phyloP scores from a whole-genome alignment of 371 early-diverging fungal species.

The Capillidium heterosporum region DNA sequence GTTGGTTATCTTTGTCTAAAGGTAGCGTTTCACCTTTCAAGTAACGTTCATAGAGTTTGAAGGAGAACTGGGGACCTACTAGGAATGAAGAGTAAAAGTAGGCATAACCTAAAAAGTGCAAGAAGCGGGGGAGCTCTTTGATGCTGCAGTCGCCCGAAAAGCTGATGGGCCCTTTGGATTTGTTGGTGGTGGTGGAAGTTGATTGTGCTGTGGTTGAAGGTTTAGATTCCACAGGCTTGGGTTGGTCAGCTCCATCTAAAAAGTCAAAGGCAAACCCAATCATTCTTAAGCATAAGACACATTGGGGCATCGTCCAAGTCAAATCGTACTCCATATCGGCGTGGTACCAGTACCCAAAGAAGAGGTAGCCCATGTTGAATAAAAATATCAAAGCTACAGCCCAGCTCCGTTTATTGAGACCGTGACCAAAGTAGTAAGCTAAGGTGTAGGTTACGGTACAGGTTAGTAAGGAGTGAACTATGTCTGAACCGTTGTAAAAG shows the following conservation, averaged over 20 bases:
- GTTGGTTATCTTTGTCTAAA: slow-evolving; percentile 1
- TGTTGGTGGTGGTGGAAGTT: background rate
- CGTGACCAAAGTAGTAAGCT: slow-evolving; percentile 13
- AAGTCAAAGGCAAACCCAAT: slow-evolving; percentile 32
- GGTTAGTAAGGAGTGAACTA: slow-evolving; percentile 38
- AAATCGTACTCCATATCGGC: slow-evolving; percentile 40
- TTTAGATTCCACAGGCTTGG: background rate
- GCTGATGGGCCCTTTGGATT: background rate
- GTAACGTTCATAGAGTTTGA: slow-evolving; percentile 25
- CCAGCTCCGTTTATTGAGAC: background rate
- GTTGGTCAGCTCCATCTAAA: background rate
- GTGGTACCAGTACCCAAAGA: slow-evolving; percentile 29
- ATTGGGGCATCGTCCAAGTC: slow-evolving; percentile 54
- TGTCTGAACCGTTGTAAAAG: slow-evolving; percentile 34
- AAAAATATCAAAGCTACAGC: slow-evolving; percentile 26
- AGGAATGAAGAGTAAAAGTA: slow-evolving; percentile 43
- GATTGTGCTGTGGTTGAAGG: background rate
- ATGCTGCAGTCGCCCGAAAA: slow-evolving; percentile 10
- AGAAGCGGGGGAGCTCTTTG: slow-evolving; percentile 21
- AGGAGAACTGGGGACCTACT: slow-evolving; percentile 58
- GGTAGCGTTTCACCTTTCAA: background rate
- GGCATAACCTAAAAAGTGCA: slow-evolving; percentile 31
- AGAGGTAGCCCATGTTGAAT: slow-evolving; percentile 37
- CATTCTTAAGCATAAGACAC: slow-evolving; percentile 45
- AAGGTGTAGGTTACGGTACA: slow-evolving; percentile 27